Evolutionary conservation across 1,284 basidiomycete species (phyloP).

Genomic region (Ceratobasidium sp.): DNA sequence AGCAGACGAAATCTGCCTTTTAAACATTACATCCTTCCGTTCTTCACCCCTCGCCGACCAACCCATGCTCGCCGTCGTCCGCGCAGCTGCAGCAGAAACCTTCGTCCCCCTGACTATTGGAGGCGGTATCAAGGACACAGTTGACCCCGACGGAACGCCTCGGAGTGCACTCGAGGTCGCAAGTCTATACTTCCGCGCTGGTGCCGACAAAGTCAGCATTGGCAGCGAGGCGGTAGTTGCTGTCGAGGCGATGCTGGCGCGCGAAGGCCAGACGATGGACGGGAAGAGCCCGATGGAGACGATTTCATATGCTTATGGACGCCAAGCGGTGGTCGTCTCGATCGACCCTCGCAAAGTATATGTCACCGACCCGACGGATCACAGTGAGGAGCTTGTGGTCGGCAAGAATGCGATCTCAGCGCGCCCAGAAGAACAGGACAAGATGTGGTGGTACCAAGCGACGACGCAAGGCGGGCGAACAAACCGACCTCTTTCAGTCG

Average conservation of each 20-base stretch:
- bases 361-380: constrained; percentile 68
- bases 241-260: constrained; percentile 83
- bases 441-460: constrained; percentile 99
- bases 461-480: constrained; percentile 96
- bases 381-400: constrained; percentile 74
- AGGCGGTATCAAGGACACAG: constrained; percentile 96
- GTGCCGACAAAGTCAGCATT: constrained; percentile 98
- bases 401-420: constrained; percentile 61
- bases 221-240: constrained; percentile 96
- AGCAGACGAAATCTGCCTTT: constrained; percentile 96
- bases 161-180: constrained; percentile 94
- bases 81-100: constrained; percentile 88
- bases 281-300: constrained; percentile 89
- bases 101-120: constrained; percentile 99
- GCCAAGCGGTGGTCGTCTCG: constrained; percentile 97
- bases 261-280: constrained; percentile 57
- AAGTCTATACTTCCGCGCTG: constrained; percentile 95
- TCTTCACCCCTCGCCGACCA: constrained; percentile 95
- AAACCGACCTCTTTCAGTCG: constrained; percentile 88
- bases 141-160: constrained; percentile 94
- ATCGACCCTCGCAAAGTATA: constrained; percentile 95
- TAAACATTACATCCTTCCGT: constrained; percentile 99
- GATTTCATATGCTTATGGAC: constrained; percentile 92
- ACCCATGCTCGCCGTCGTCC: constrained; percentile 97
- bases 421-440: constrained; percentile 71